phyloP scores from a whole-genome alignment of 2,329 filamentous ascomycete species.

The Trichoderma aggressivum region DNA sequence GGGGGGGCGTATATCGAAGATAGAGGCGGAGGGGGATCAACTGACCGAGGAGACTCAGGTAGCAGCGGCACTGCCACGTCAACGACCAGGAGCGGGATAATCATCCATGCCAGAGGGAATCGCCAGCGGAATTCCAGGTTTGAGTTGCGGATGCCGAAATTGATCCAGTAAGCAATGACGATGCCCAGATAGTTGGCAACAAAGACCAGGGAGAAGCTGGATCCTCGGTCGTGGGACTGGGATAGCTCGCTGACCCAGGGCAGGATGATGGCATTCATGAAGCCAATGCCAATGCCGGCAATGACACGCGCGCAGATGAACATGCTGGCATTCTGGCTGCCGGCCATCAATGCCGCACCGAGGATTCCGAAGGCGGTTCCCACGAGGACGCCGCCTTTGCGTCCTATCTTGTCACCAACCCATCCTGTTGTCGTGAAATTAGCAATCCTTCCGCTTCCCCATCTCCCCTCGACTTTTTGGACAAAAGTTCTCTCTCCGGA shows the following conservation, averaged over 20 bases:
- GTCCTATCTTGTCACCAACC: slow-evolving; percentile 52
- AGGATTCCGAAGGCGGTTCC: slow-evolving; percentile 46
- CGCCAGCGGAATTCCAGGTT: slow-evolving; percentile 35
- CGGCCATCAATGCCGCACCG: slow-evolving; percentile 47
- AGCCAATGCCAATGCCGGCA: slow-evolving; percentile 51
- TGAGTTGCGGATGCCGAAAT: slow-evolving; percentile 34
- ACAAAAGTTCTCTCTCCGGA: not conserved
- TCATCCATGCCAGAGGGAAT: slow-evolving; percentile 40
- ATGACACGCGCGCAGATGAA: slow-evolving; percentile 49
- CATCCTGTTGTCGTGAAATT: slow-evolving; percentile 28
- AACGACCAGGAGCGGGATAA: slow-evolving; percentile 41
- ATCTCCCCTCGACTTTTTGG: not conserved
- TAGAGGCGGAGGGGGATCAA: not conserved
- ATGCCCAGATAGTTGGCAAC: slow-evolving; percentile 53
- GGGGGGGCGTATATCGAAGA: not conserved
- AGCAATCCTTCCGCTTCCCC: not conserved
- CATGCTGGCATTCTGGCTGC: slow-evolving; percentile 43
- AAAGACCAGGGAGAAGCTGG: slow-evolving; percentile 47
- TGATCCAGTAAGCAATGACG: slow-evolving; percentile 39
- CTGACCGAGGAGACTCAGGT: slow-evolving; percentile 43
- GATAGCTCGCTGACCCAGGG: slow-evolving; percentile 49
- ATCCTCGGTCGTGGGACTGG: slow-evolving; percentile 44
- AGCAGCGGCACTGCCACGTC: slow-evolving; percentile 38
- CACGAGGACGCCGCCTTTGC: slow-evolving; percentile 43
- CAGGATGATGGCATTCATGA: slow-evolving; percentile 48